A percentile compares a stretch with the other conserved stretches of the same genome.
phyloP scores from a whole-genome alignment of 768 basidiomycete species.

The Russula lepida region DNA sequence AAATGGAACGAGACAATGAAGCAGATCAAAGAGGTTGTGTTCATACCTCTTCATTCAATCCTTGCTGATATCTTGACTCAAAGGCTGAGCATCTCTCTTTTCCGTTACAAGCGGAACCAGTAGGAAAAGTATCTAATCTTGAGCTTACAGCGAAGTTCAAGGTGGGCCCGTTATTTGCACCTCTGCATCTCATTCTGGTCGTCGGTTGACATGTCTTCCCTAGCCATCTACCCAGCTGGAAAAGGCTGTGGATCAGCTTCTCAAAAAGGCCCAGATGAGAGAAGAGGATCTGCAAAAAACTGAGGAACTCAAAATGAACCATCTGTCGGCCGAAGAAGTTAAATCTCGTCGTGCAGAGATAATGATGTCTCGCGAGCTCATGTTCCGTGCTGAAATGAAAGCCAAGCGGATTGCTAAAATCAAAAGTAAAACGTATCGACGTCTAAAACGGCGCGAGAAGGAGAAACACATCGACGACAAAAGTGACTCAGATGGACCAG shows the following conservation, averaged over 20 bases:
- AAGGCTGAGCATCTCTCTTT: slow-evolving; percentile 85
- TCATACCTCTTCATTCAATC: neutral
- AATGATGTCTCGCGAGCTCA: slow-evolving; percentile 81
- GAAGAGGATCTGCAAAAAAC: slow-evolving; percentile 71
- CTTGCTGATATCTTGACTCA: neutral
- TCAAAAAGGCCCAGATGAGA: slow-evolving; percentile 73
- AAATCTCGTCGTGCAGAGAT: slow-evolving; percentile 72
- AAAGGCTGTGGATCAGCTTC: slow-evolving; percentile 69
- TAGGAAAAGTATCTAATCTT: slow-evolving; percentile 54
- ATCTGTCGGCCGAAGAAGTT: slow-evolving; percentile 80
- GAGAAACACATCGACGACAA: slow-evolving; percentile 54
- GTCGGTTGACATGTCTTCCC: neutral
- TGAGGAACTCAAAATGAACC: slow-evolving; percentile 78
- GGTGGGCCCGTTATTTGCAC: slow-evolving; percentile 32
- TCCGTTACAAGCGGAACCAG: slow-evolving; percentile 61
- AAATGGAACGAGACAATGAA: slow-evolving; percentile 95
- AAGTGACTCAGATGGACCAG: slow-evolving; percentile 43
- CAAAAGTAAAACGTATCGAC: slow-evolving; percentile 89
- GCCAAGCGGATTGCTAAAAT: slow-evolving; percentile 89
- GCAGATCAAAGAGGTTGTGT: slow-evolving; percentile 71
- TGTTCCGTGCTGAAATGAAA: slow-evolving; percentile 88
- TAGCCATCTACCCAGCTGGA: slow-evolving; percentile 84
- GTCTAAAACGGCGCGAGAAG: slow-evolving; percentile 70
- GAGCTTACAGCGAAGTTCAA: slow-evolving; percentile 81
- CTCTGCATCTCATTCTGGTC: neutral